These are phyloP conservation scores for Cyclanthera cordifolia DNA, from an alignment of 306 rosid genomes.

Conservation along the genomic window DNA sequence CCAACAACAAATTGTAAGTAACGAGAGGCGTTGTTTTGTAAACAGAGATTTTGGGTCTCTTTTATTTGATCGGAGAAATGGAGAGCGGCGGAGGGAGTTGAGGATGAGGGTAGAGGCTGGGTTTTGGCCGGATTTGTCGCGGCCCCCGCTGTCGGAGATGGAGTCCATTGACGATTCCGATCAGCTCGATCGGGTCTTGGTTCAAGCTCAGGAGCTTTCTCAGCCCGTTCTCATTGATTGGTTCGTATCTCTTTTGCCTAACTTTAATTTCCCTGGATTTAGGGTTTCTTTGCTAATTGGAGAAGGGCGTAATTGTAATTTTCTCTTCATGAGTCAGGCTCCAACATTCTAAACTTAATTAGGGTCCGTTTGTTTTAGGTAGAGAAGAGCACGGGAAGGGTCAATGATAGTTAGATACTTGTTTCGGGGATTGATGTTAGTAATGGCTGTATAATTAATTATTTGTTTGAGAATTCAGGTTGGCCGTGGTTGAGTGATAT, in stretches of 20 bases:
- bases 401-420: too few species aligned
- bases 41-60: conserved; percentile 22
- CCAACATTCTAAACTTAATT: neutral
- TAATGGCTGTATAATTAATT: too few species aligned
- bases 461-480: too few species aligned
- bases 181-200: conserved; percentile 61
- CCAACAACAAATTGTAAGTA: conserved; percentile 20
- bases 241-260: conserved; percentile 15
- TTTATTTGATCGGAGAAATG: conserved; percentile 27
- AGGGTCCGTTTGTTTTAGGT: too few species aligned
- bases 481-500: too few species aligned
- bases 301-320: neutral
- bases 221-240: conserved; percentile 70
- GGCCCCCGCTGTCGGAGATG: conserved; percentile 40
- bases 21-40: conserved; percentile 15
- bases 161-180: conserved; percentile 48
- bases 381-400: too few species aligned
- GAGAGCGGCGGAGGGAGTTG: conserved; percentile 33
- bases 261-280: neutral
- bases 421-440: too few species aligned
- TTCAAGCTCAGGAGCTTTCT: conserved; percentile 36
- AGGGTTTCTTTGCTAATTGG: neutral
- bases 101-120: conserved; percentile 34
- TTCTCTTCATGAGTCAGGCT: neutral
- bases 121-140: conserved; percentile 52